These are phyloP conservation scores for Penicillium sp. DNA, from an alignment of 2,329 filamentous ascomycete genomes.

Conservation along the genomic window DNA sequence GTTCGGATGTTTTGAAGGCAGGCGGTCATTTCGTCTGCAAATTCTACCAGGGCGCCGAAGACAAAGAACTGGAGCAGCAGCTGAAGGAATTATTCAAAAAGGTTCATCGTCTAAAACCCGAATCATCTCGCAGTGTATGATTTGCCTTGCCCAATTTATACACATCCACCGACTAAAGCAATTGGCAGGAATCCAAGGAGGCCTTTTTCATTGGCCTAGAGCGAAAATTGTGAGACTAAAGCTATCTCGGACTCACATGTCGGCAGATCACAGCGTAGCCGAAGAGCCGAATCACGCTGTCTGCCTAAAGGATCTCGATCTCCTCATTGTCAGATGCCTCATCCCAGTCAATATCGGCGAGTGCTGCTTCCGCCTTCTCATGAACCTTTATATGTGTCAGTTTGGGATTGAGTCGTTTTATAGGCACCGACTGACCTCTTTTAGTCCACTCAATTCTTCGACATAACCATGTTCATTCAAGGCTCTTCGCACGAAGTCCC, in stretches of 20 bases:
- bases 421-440: conserved; percentile 47
- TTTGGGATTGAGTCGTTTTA: background rate
- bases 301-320: conserved; percentile 26
- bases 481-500: conserved; percentile 61
- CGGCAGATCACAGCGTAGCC: background rate
- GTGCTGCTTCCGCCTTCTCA: conserved; percentile 46
- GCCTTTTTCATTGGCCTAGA: conserved; percentile 79
- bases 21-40: conserved; percentile 96
- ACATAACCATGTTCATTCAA: conserved; percentile 63
- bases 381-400: conserved; percentile 39
- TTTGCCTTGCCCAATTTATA: background rate
- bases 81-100: conserved; percentile 75
- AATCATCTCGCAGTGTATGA: conserved; percentile 77
- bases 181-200: conserved; percentile 72
- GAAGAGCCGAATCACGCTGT: background rate
- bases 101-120: conserved; percentile 86
- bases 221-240: conserved; percentile 58
- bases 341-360: conserved; percentile 48
- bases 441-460: conserved; percentile 62
- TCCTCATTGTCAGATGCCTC: conserved; percentile 44
- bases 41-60: conserved; percentile 89
- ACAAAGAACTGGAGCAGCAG: conserved; percentile 72
- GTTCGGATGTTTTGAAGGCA: conserved; percentile 74
- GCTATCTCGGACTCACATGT: conserved; percentile 9
- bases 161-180: conserved; percentile 16